phyloP scores from a whole-genome alignment of 495 filamentous ascomycete species.

The Cercophora sp. region DNA sequence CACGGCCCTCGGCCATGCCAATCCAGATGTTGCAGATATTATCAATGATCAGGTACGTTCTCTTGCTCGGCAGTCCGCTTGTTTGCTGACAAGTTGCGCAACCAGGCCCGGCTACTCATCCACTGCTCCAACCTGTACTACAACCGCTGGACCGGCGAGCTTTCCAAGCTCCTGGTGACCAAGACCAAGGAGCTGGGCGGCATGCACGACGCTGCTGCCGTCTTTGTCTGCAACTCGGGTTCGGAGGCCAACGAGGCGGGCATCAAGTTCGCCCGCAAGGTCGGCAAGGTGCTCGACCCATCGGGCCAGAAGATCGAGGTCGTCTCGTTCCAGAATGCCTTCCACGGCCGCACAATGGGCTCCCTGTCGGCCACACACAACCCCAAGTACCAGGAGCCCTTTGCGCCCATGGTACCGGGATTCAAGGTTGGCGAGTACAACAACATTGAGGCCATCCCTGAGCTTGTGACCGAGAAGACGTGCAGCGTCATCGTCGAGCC shows the following conservation, averaged over 20 bases:
- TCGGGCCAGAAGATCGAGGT: conserved; percentile 75
- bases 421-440: conserved; percentile 87
- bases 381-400: conserved; percentile 94
- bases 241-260: conserved; percentile 96
- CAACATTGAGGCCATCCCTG: conserved; percentile 63
- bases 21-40: conserved; percentile 61
- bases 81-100: no score
- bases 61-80: background rate
- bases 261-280: conserved; percentile 93
- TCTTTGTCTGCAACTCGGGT: conserved; percentile 93
- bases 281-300: conserved; percentile 68
- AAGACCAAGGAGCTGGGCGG: conserved; percentile 68
- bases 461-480: conserved; percentile 75
- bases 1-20: conserved; percentile 84
- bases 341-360: conserved; percentile 97
- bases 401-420: conserved; percentile 90
- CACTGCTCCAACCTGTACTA: conserved; percentile 95
- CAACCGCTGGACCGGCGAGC: conserved; percentile 85
- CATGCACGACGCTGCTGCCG: conserved; percentile 76
- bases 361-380: conserved; percentile 91
- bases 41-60: conserved; percentile 68
- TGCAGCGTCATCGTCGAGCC: conserved; percentile 97
- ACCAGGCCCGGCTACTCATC: conserved; percentile 72
- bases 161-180: conserved; percentile 80
- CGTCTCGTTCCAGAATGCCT: conserved; percentile 83